Conservation (phyloP, 352 stramenopile species). For the Globisporangium echinulatum region DNA sequence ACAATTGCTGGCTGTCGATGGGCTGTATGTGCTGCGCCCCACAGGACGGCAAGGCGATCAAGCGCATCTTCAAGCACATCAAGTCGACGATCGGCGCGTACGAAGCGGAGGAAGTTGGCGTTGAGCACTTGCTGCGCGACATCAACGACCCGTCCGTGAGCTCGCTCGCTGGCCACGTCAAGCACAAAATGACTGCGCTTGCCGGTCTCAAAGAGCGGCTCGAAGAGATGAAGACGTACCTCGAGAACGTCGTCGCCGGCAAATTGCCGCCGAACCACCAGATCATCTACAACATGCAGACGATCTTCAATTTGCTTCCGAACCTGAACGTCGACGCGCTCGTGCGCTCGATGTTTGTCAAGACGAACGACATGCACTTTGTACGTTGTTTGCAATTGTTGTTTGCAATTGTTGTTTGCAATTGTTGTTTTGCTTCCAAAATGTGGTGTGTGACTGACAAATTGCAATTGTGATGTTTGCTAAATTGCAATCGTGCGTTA, state of each 20-base stretch:
- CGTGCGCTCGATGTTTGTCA: conserved; percentile 96
- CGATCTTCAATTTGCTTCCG: conserved; percentile 98
- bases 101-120: conserved; percentile 94
- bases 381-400: conserved; percentile 36
- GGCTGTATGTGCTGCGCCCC: background rate
- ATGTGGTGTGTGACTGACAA: background rate
- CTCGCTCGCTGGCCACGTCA: conserved; percentile 96
- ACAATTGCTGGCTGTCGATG: too few species aligned
- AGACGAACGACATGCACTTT: conserved; percentile 99
- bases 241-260: conserved; percentile 90
- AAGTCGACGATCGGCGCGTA: conserved; percentile 94
- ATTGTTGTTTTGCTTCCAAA: too few species aligned
- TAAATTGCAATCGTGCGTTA: conserved; percentile 2
- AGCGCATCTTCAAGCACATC: conserved; percentile 98
- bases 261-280: conserved; percentile 74
- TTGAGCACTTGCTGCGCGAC: conserved; percentile 98
- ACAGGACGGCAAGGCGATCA: conserved; percentile 91
- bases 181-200: conserved; percentile 97
- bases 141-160: conserved; percentile 99
- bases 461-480: background rate
- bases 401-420: too few species aligned
- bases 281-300: conserved; percentile 99
- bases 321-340: conserved; percentile 98
- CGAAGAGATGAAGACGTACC: conserved; percentile 98
- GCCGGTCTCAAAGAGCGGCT: conserved; percentile 91